These are phyloP conservation scores for Anisogramma anomala DNA, from an alignment of 2,329 filamentous ascomycete species.

Conservation along the genomic window DNA sequence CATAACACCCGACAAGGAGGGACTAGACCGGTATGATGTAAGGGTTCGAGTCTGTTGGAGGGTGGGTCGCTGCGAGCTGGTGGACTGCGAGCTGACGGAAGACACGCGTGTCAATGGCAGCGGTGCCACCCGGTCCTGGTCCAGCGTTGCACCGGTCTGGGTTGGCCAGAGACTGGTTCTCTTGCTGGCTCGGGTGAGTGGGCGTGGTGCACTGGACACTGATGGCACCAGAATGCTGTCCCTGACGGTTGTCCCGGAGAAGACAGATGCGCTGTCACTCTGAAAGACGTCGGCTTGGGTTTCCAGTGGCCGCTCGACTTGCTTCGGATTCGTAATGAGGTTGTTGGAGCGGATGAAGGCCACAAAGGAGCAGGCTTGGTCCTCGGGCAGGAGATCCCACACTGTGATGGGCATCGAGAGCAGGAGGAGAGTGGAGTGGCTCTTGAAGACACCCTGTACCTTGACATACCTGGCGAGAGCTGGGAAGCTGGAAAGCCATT, in stretches of 20 bases:
- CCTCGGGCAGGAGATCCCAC: constrained; percentile 48
- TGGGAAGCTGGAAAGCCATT: constrained; percentile 44
- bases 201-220: constrained; percentile 14
- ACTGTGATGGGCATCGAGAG: constrained; percentile 48
- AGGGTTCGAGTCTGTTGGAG: constrained; percentile 1
- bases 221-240: constrained; percentile 15
- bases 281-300: constrained; percentile 2
- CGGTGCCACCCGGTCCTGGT: background rate
- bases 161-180: constrained; percentile 12
- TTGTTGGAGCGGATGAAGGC: constrained; percentile 50
- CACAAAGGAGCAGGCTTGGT: constrained; percentile 45
- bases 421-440: constrained; percentile 46
- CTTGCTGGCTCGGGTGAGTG: background rate
- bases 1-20: constrained; percentile 7
- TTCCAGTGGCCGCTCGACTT: constrained; percentile 10
- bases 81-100: constrained; percentile 1
- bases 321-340: constrained; percentile 27
- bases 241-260: constrained; percentile 22
- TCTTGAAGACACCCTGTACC: constrained; percentile 50
- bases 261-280: constrained; percentile 19
- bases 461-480: constrained; percentile 49
- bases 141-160: constrained; percentile 4
- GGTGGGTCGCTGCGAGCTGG: constrained; percentile 3
- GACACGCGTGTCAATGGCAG: constrained; percentile 1
- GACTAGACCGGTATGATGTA: background rate